Evolutionary conservation across 352 stramenopile species (phyloP).

Genomic region (Phytophthora meadii): DNA sequence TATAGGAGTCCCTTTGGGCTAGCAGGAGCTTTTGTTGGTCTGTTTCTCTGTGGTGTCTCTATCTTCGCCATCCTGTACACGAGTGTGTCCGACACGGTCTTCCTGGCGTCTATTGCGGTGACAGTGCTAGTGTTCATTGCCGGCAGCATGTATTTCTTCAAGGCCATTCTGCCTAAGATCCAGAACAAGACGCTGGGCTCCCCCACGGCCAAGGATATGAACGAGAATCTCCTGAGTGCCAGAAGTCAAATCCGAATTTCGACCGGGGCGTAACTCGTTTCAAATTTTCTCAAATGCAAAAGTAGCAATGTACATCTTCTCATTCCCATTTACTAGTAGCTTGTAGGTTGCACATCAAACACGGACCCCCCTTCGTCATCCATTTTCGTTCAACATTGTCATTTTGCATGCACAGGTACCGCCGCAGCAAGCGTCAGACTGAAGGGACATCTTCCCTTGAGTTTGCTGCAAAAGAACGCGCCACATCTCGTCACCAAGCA

Average conservation of each 20-base stretch:
- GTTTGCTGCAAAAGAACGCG: too few species aligned
- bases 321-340: not conserved
- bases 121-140: constrained; percentile 49
- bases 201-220: constrained; percentile 40
- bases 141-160: constrained; percentile 54
- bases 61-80: constrained; percentile 66
- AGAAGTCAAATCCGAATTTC: constrained; percentile 17
- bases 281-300: constrained; percentile 1
- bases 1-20: constrained; percentile 64
- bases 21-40: constrained; percentile 43
- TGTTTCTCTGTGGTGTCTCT: constrained; percentile 48
- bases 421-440: not conserved
- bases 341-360: constrained; percentile 24
- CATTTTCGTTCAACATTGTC: not conserved
- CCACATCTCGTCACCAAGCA: too few species aligned
- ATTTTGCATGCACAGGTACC: too few species aligned
- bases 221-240: constrained; percentile 35
- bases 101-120: constrained; percentile 59
- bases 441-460: too few species aligned
- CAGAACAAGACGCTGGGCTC: constrained; percentile 37
- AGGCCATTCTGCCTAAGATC: constrained; percentile 46
- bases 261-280: not conserved
- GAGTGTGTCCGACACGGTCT: constrained; percentile 54
- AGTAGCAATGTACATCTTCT: not conserved
- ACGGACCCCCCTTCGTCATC: not conserved